Conservation (phyloP, 768 basidiomycete genomes). For the Sistotremastrum suecicum region DNA sequence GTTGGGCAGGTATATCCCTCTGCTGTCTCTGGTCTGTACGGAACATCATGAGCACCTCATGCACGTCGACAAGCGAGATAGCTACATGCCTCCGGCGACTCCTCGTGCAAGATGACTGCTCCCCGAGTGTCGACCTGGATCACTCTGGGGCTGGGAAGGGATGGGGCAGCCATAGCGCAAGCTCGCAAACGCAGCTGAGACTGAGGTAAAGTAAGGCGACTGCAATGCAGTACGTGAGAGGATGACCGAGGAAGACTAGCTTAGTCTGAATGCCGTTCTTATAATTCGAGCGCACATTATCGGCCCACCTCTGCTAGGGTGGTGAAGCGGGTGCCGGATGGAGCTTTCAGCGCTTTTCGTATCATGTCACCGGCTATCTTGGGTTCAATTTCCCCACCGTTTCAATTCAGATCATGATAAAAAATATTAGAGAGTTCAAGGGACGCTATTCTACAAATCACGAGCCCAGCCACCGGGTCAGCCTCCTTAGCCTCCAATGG, state of each 20-base stretch:
- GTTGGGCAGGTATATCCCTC: slow-evolving; percentile 95
- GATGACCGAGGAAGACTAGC: no score
- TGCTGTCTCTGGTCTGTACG: slow-evolving; percentile 72
- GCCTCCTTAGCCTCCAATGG: slow-evolving; percentile 50
- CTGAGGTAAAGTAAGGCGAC: no score
- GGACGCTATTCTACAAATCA: not conserved
- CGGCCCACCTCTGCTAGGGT: no score
- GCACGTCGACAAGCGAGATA: slow-evolving; percentile 2
- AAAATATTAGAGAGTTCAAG: not conserved
- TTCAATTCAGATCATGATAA: not conserved
- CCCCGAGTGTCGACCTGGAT: slow-evolving; percentile 94
- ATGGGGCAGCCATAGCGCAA: slow-evolving; percentile 31
- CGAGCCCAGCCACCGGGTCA: not conserved
- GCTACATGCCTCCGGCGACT: slow-evolving; percentile 74
- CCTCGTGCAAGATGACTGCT: slow-evolving; percentile 84
- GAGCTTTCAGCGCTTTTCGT: no score
- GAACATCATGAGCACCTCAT: not conserved
- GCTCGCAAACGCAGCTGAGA: no score
- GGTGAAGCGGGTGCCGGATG: no score
- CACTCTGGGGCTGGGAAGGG: slow-evolving; percentile 68
- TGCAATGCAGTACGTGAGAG: no score
- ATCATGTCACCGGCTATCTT: not conserved
- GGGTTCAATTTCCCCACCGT: not conserved
- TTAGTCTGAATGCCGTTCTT: no score
- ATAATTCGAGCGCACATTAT: no score